phyloP scores from a whole-genome alignment of 2,329 filamentous ascomycete species.

The Coleophoma crateriformis region DNA sequence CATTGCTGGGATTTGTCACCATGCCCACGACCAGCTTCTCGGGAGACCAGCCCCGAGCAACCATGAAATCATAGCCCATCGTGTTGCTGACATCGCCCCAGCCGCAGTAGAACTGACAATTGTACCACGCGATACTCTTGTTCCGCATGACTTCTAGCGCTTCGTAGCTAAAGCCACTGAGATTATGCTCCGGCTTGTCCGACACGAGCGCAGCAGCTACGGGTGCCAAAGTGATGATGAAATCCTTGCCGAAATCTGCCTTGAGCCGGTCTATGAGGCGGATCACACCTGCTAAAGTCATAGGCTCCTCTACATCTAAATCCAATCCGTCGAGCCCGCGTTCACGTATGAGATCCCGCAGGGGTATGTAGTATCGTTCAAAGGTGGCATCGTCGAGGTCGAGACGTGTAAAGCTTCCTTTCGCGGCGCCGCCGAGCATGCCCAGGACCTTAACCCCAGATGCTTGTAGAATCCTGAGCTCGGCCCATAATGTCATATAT shows the following conservation, averaged over 20 bases:
- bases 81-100: conserved; percentile 46
- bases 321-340: conserved; percentile 65
- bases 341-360: conserved; percentile 58
- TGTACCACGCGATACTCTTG: conserved; percentile 74
- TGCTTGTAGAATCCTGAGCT: conserved; percentile 66
- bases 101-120: conserved; percentile 88
- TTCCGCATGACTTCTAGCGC: conserved; percentile 65
- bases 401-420: conserved; percentile 62
- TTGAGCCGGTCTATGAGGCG: conserved; percentile 63
- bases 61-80: conserved; percentile 44
- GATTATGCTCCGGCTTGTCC: conserved; percentile 50
- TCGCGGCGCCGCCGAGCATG: conserved; percentile 83
- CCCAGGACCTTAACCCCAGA: conserved; percentile 74
- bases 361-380: conserved; percentile 66
- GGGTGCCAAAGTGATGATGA: conserved; percentile 77
- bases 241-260: conserved; percentile 61
- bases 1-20: conserved; percentile 73
- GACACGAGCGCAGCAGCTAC: conserved; percentile 69
- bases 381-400: conserved; percentile 55
- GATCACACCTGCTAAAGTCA: conserved; percentile 61
- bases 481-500: conserved; percentile 72
- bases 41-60: conserved; percentile 63
- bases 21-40: conserved; percentile 74
- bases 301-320: conserved; percentile 74
- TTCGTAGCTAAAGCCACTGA: conserved; percentile 79